A percentile compares a stretch with the other conserved stretches of the same genome.
Evolutionary conservation across 2,329 filamentous ascomycete genomes (phyloP).

Genomic region (Talaromyces funiculosus): DNA sequence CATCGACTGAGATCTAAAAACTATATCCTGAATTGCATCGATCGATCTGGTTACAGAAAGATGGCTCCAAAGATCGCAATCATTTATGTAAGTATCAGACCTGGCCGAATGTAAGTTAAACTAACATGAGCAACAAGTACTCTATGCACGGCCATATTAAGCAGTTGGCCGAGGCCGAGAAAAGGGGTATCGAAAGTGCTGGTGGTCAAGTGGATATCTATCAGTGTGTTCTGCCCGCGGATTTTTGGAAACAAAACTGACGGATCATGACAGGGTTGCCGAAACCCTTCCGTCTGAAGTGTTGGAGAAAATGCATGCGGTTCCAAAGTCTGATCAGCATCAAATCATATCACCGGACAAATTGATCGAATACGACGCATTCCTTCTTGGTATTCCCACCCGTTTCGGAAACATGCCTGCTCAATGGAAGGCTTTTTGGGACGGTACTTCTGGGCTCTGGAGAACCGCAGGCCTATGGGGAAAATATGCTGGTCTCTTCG

Average conservation of each 20-base stretch:
- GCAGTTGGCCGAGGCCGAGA: slow-evolving; percentile 80
- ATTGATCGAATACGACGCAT: slow-evolving; percentile 73
- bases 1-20: too few relatives aligned
- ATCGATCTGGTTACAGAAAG: too few relatives aligned
- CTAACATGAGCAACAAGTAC: slow-evolving; percentile 53
- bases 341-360: slow-evolving; percentile 55
- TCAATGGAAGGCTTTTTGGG: slow-evolving; percentile 85
- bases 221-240: slow-evolving; percentile 52
- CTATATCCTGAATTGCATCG: too few relatives aligned
- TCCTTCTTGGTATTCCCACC: slow-evolving; percentile 92
- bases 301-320: slow-evolving; percentile 84
- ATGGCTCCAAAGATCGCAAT: slow-evolving; percentile 67
- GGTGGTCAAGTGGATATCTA: slow-evolving; percentile 76
- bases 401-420: slow-evolving; percentile 95
- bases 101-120: neutral
- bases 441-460: slow-evolving; percentile 85
- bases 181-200: slow-evolving; percentile 79
- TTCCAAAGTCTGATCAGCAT: slow-evolving; percentile 61
- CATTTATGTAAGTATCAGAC: slow-evolving; percentile 62
- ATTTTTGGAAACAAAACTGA: neutral
- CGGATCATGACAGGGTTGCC: slow-evolving; percentile 50
- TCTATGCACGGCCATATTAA: slow-evolving; percentile 91
- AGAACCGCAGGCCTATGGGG: slow-evolving; percentile 67
- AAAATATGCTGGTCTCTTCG: slow-evolving; percentile 87
- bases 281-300: slow-evolving; percentile 85